A percentile compares a stretch with the other conserved stretches of the same genome.
phyloP scores from a whole-genome alignment of 2,329 filamentous ascomycete species.

The Penicillium glabrum region DNA sequence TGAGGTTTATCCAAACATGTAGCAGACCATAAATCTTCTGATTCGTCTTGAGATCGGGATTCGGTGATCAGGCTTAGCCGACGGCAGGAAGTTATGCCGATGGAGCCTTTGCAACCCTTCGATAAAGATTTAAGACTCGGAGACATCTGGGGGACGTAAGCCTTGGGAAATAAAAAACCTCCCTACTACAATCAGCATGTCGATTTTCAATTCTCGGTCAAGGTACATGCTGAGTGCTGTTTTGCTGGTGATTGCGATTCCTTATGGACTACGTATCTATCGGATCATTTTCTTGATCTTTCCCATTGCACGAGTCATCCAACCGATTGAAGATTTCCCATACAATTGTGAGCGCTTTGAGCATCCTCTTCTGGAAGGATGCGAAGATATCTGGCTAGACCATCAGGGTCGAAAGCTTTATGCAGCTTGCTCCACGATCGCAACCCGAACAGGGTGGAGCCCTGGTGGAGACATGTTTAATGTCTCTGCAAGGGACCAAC shows the following conservation, averaged over 20 bases:
- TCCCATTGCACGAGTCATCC: slow-evolving; percentile 30
- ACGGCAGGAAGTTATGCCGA: slow-evolving; percentile 1
- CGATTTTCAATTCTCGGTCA: too few species aligned
- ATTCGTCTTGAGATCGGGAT: not conserved
- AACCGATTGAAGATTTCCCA: slow-evolving; percentile 32
- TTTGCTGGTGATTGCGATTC: too few species aligned
- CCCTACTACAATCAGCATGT: too few species aligned
- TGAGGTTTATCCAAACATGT: too few species aligned
- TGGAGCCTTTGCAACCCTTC: too few species aligned
- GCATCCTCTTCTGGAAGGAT: slow-evolving; percentile 29
- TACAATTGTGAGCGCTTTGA: slow-evolving; percentile 25
- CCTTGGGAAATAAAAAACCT: too few species aligned
- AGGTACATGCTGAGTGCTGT: too few species aligned
- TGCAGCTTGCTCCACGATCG: slow-evolving; percentile 24
- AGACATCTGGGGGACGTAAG: too few species aligned
- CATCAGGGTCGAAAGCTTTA: slow-evolving; percentile 24
- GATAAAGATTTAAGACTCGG: too few species aligned
- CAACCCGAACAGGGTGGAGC: slow-evolving; percentile 22
- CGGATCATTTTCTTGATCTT: slow-evolving; percentile 9
- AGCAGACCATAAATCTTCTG: too few species aligned
- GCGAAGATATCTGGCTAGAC: slow-evolving; percentile 32
- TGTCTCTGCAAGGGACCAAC: slow-evolving; percentile 19
- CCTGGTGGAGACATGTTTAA: slow-evolving; percentile 23
- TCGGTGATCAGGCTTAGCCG: not conserved
- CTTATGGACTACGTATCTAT: too few species aligned